Conservation (phyloP, 2,329 filamentous ascomycete species). For the Mycosphaerelloides madeirae region DNA sequence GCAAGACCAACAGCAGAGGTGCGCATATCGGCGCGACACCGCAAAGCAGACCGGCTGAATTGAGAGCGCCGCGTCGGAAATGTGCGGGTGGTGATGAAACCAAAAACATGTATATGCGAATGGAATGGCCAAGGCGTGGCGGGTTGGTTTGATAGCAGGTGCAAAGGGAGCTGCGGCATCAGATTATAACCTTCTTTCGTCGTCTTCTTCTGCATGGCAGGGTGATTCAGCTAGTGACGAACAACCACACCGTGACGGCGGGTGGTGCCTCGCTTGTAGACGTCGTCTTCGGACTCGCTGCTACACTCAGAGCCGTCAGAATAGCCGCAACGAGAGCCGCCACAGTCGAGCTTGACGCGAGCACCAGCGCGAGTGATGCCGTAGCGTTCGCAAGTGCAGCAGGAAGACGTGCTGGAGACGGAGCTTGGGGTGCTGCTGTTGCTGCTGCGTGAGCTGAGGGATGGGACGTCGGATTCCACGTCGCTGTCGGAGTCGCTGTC, state of each 20-base stretch:
- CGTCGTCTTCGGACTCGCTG: conserved; percentile 60
- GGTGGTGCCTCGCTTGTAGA: conserved; percentile 32
- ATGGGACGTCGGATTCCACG: conserved; percentile 37
- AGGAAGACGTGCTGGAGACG: conserved; percentile 49
- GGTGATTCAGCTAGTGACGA: conserved; percentile 19
- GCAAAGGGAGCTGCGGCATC: too few species aligned
- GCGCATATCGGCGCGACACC: neutral
- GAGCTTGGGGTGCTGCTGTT: conserved; percentile 55
- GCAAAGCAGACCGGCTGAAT: conserved; percentile 16
- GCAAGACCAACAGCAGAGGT: neutral
- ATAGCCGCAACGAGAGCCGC: conserved; percentile 81
- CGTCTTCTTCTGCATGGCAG: neutral
- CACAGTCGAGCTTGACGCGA: conserved; percentile 93
- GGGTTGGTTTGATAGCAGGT: neutral
- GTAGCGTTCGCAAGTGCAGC: conserved; percentile 92
- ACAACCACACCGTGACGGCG: conserved; percentile 46
- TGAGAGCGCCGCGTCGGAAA: conserved; percentile 4
- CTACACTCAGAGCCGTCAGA: conserved; percentile 65
- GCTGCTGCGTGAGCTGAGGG: conserved; percentile 72
- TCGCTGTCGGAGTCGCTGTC: conserved; percentile 39
- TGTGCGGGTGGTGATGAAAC: conserved; percentile 1
- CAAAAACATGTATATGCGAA: conserved; percentile 9
- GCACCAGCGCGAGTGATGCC: conserved; percentile 88
- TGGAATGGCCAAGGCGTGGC: conserved; percentile 1
- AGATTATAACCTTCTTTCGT: too few species aligned